These are phyloP conservation scores for Moricandia arvensis DNA, from an alignment of 345 rosid species.

Conservation along the genomic window DNA sequence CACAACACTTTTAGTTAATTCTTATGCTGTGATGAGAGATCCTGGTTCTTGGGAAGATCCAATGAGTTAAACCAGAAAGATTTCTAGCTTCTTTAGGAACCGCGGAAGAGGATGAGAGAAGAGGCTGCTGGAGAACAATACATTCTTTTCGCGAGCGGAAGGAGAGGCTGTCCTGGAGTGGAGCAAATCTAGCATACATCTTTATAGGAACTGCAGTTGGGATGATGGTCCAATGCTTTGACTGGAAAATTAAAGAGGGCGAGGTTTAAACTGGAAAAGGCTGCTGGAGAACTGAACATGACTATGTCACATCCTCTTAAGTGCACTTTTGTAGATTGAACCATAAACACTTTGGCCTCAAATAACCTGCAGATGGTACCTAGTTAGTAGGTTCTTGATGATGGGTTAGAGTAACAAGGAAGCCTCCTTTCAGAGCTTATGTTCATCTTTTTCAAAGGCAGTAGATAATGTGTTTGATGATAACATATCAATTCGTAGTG, in stretches of 20 bases:
- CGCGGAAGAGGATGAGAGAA: conserved; percentile 23
- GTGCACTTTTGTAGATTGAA: neutral
- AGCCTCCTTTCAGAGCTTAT: neutral
- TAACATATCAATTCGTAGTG: neutral
- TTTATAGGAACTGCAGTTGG: conserved; percentile 14
- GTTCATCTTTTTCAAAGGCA: neutral
- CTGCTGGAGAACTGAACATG: neutral
- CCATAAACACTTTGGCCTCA: neutral
- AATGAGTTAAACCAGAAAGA: conserved; percentile 37
- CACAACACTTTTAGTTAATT: conserved; percentile 49
- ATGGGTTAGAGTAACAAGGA: neutral
- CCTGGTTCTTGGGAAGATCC: conserved; percentile 57
- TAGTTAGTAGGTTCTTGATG: neutral
- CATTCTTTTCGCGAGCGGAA: conserved; percentile 66
- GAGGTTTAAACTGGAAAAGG: conserved; percentile 24
- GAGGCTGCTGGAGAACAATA: conserved; percentile 49
- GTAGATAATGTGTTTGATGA: neutral
- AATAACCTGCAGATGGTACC: too few relatives aligned
- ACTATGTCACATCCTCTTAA: conserved; percentile 1
- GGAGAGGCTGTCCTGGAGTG: too few relatives aligned
- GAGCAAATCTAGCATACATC: conserved; percentile 42
- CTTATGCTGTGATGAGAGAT: conserved; percentile 59
- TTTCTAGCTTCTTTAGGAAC: conserved; percentile 28
- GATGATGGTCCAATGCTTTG: conserved; percentile 35
- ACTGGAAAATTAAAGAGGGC: conserved; percentile 43